Evolutionary conservation across 2,329 filamentous ascomycete genomes (phyloP), one percentile per base, ranked within the genome.

Genomic region (Diaporthe eres): DNA sequence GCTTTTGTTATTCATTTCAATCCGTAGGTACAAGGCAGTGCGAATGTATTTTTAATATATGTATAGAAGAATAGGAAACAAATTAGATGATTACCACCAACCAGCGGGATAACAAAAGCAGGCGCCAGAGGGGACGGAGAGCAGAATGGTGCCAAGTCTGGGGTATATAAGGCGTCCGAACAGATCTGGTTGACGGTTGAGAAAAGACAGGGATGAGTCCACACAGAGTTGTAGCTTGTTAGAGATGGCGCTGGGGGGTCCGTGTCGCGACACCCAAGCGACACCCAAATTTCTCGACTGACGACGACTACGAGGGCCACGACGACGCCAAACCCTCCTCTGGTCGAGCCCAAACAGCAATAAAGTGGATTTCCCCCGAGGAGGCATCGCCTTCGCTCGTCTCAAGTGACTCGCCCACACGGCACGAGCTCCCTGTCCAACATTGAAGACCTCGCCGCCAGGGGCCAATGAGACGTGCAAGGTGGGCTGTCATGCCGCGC

Each of bases 401-500:
- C 65, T 68, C 65, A 68, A 68, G 65, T 68, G 65, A 53, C 65
- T 68, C 65, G 47, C 28, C 19, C 34, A 39, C 10, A 19, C 19
- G 28, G 47, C 19, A 68, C 44, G 47, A 51, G 47, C 44, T 42
- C 47, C 65, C 34, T 53, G 47, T 51, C 34, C 65, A 28, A 34
- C 34, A 34, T 34, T 34, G 34, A 34, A 39, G 34, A 53, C n/a
- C 31, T 28, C 8, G 34, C 65, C 17, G 37, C 6, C n/a, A 47
- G 34, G 65, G 65, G 47, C 65, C 65, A 68, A 55, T 68, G 47
- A 51, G 63, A 51, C 63, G 63, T 39, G 31, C 44, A 37, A 68
- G n/a, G 65, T 68, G 47, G 65, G 65, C 47, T 68, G 47, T 68
- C 65, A 34, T 68, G 34, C 4, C 47, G 65, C 65, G 65, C 65